A percentile compares a stretch with the other conserved stretches of the same genome.
phyloP scores from a whole-genome alignment of 768 basidiomycete species.

The Leccinellum rugosiceps region DNA sequence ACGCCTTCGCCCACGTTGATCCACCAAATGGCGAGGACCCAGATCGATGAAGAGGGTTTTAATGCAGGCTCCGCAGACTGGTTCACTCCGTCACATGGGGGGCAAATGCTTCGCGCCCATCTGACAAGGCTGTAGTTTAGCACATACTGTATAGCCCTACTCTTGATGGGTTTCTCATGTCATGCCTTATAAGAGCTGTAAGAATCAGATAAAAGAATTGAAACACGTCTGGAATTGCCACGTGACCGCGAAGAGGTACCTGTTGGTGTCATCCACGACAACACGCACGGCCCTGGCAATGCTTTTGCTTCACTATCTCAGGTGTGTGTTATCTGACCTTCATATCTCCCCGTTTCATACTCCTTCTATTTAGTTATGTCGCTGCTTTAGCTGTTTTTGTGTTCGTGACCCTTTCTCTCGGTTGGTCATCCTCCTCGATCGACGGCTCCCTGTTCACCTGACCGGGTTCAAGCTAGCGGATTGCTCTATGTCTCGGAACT shows the following conservation, averaged over 20 bases:
- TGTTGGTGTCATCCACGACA: background rate
- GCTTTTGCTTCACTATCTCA: constrained; percentile 59
- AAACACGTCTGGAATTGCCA: background rate
- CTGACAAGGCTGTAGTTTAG: constrained; percentile 29
- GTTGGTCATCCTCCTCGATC: constrained; percentile 41
- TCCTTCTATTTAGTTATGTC: constrained; percentile 55
- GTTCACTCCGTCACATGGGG: constrained; percentile 14
- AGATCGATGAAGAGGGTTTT: constrained; percentile 62
- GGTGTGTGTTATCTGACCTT: constrained; percentile 38
- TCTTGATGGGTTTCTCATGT: background rate
- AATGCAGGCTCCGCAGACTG: constrained; percentile 51
- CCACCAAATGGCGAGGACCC: constrained; percentile 79
- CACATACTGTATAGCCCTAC: background rate
- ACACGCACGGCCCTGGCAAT: constrained; percentile 2
- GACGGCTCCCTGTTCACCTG: background rate
- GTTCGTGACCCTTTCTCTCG: constrained; percentile 90
- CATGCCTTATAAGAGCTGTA: no score
- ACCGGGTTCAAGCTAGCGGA: constrained; percentile 68
- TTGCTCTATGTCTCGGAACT: constrained; percentile 91
- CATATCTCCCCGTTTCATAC: background rate
- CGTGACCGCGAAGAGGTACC: background rate
- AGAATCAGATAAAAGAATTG: no score
- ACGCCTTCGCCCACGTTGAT: constrained; percentile 37
- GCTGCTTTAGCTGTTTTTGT: constrained; percentile 76
- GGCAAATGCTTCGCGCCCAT: constrained; percentile 46